phyloP scores from a whole-genome alignment of 169 alveolate genomes.

The Eimeria maxima region DNA sequence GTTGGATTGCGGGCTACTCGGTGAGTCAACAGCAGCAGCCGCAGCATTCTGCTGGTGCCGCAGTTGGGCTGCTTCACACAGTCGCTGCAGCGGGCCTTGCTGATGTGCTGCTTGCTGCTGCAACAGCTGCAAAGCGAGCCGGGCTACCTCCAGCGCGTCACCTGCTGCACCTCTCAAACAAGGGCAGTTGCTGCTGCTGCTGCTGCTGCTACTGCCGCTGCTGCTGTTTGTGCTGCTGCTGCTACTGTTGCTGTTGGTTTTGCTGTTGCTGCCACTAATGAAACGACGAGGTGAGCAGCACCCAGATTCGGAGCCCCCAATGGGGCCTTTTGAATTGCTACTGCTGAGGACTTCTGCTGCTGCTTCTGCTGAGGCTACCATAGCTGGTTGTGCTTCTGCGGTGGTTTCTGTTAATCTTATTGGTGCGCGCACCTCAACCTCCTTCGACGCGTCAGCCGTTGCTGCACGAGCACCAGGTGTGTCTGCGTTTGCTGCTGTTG shows the following conservation, averaged over 20 bases:
- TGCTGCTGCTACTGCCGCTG: conserved; percentile 24
- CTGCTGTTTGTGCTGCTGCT: not conserved
- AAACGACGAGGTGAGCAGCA: not conserved
- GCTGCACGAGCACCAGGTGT: conserved; percentile 3
- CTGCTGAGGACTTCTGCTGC: not conserved
- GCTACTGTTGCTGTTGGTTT: not conserved
- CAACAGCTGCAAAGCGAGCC: conserved; percentile 45
- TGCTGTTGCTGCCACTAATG: not conserved
- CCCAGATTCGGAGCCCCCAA: not conserved
- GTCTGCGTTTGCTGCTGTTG: conserved; percentile 16
- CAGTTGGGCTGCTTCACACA: not conserved
- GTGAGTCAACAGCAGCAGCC: too few species aligned
- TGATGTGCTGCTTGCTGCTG: conserved; percentile 22
- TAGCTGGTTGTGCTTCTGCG: conserved; percentile 29
- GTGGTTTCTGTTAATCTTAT: not conserved
- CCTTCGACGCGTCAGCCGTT: not conserved
- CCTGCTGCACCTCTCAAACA: conserved; percentile 22
- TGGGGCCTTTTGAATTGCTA: not conserved
- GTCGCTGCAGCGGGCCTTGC: not conserved
- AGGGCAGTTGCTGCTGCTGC: conserved; percentile 36
- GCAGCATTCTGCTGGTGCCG: not conserved
- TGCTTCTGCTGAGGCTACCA: conserved; percentile 13
- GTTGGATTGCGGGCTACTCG: too few species aligned
- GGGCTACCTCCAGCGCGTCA: conserved; percentile 26
- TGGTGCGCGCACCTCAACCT: not conserved